Conservation (phyloP, 1,284 basidiomycete genomes). For the Ustilago nuda region DNA sequence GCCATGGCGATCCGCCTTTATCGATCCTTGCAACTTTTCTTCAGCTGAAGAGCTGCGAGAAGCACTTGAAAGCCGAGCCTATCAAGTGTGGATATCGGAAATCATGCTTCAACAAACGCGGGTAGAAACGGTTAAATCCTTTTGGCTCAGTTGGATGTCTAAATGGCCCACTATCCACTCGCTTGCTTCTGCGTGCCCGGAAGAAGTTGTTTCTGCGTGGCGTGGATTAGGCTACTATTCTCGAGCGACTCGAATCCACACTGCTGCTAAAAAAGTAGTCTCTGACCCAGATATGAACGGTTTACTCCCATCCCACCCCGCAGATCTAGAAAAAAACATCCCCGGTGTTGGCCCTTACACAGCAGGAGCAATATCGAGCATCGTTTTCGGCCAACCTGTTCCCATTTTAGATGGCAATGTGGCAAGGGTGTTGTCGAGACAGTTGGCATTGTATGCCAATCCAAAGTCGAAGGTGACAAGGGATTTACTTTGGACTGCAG, state of each 20-base stretch:
- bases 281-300: conserved; percentile 73
- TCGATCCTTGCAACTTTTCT: conserved; percentile 63
- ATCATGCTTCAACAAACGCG: conserved; percentile 97
- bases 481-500: conserved; percentile 62
- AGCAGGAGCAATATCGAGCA: conserved; percentile 70
- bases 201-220: conserved; percentile 67
- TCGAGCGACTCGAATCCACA: conserved; percentile 64
- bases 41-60: conserved; percentile 71
- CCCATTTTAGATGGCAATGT: conserved; percentile 67
- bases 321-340: conserved; percentile 83
- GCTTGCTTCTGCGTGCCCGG: conserved; percentile 76
- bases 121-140: conserved; percentile 63
- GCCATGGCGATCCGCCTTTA: conserved; percentile 84
- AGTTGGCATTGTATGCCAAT: conserved; percentile 59
- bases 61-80: conserved; percentile 67
- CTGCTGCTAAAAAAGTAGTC: conserved; percentile 61
- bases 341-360: conserved; percentile 93
- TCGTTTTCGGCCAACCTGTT: conserved; percentile 63
- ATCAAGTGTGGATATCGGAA: conserved; percentile 86
- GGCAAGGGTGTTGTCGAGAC: conserved; percentile 60
- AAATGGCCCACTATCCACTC: conserved; percentile 71
- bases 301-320: conserved; percentile 81
- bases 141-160: conserved; percentile 64
- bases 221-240: conserved; percentile 67
- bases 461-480: conserved; percentile 58